Conservation (phyloP, 2,329 filamentous ascomycete genomes). For the Alternaria sp. region DNA sequence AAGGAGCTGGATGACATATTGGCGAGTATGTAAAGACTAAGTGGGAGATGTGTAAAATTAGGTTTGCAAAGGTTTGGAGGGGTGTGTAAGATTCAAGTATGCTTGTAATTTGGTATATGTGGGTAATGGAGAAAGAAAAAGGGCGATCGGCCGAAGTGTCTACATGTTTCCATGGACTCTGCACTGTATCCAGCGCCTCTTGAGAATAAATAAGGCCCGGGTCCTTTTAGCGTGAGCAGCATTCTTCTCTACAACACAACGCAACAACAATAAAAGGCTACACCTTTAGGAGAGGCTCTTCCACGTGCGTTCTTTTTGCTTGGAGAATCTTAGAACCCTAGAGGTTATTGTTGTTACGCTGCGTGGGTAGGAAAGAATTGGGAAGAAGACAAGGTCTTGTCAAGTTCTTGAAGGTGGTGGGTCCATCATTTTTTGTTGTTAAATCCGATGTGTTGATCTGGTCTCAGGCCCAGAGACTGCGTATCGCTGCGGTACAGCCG, state of each 20-base stretch:
- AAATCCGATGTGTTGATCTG: background rate
- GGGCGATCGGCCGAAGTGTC: conserved; percentile 2
- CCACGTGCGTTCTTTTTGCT: too few relatives aligned
- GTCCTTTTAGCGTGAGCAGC: too few relatives aligned
- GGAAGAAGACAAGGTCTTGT: too few relatives aligned
- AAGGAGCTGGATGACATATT: conserved; percentile 32
- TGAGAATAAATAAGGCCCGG: too few relatives aligned
- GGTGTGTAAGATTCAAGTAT: background rate
- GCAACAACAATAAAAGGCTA: too few relatives aligned
- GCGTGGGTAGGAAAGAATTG: too few relatives aligned
- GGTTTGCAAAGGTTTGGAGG: background rate
- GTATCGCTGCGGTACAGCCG: background rate
- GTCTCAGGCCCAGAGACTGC: background rate
- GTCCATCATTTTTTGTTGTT: conserved; percentile 7
- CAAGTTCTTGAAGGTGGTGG: background rate
- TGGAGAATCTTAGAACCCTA: too few relatives aligned
- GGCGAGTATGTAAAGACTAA: background rate
- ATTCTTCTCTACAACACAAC: too few relatives aligned
- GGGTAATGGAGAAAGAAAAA: background rate
- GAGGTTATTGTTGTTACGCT: too few relatives aligned
- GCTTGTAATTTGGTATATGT: background rate
- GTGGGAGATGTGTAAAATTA: background rate
- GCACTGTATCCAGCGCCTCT: background rate
- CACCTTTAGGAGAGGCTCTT: too few relatives aligned
- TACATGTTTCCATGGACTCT: background rate